Base-by-base conservation (phyloP, 352 stramenopile species). In the Aphanomyces astaci region DNA sequence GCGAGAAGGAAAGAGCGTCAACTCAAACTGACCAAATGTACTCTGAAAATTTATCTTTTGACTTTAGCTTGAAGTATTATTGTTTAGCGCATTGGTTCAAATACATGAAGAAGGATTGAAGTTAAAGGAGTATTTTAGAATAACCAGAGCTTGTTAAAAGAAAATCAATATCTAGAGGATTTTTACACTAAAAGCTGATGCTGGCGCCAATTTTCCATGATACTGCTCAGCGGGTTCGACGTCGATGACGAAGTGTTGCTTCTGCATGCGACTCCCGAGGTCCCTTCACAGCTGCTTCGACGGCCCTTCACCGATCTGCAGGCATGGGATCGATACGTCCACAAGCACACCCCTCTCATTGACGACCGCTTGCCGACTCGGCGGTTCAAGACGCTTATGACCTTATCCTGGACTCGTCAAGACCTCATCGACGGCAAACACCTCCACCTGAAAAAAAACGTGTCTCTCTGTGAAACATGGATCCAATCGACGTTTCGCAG, bases 401-500 rank as follows among this genome's bases (percentile, higher is more conserved):
- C 65, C 36, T 40, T 27, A 31, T 82, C 75, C 62, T 92, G 84
- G 84, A 60, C 77, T 7, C 73, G 74, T 28, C 73, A 73, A 30
- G 76, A 90, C 64, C 2, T 39, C 1, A 30, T 73, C 10, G 24
- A 71, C 4, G 82, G 84, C 9, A 89, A 82, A 81, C 76, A 78
- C 10, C 3, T 78, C 1, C 81, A 90, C 71, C 59, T 90, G 11
- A 68, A 81, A 70, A 92, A 90, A 74, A 89, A 77, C 62, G 76
- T 87, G 40, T 51, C 30, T 0, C 64, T 68, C 43, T 87, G 78
- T 40, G 78, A 90, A 24, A 49, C 72, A 46, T 92, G 84, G 84
- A 25, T 90, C 36, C 81, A 80, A 54, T 53, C 27, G 11, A 73
- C 75, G 30, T 75, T 90, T 40, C 33, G n/a, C 1, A 55, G 57